Evolutionary conservation across 2,329 filamentous ascomycete species (phyloP), one percentile per base, ranked within the genome.

Genomic region (Juglanconis oblonga): DNA sequence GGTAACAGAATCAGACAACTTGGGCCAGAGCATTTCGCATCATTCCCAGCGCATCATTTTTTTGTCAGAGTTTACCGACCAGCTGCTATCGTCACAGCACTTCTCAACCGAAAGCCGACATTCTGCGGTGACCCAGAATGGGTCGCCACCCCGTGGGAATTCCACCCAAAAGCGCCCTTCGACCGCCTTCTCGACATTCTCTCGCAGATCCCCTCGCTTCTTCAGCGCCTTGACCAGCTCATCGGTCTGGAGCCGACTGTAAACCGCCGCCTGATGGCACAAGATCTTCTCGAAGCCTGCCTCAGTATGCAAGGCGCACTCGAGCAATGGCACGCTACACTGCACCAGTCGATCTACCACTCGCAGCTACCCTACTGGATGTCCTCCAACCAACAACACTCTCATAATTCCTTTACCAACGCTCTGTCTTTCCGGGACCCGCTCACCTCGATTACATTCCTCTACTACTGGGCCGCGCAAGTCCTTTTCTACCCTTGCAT

Each of bases 11-110:
- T 83, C 53, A 73, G 73, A 51, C 73, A 72, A 31, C 68, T 74
- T 17, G 81, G 82, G 0, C 79, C 83, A 0, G 70, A 71, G 3
- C 69, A 72, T 47, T 85, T 83, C 62, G 73, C 73, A 42, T 70
- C 70, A 0, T 86, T 86, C 56, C 83, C 83, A 2, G 74, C 79
- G 10, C 83, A 86, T 60, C 82, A 86, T 66, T 85, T 83, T 67
- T 86, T 85, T 58, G 77, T 78, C 31, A 76, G 82, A 10, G 75
- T 85, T 5, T 85, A 81, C 64, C 78, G 83, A 31, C 81, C 79
- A 13, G 77, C 73, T 52, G 79, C 79, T 50, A 74, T 79, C 48
- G 73, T 74, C 49, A 70, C 78, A 10, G 78, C 83, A 29, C 70
- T 86, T 17, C 68, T 85, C 13, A 80, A 76, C 65, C 77, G 80